Evolutionary conservation across 2,329 filamentous ascomycete species (phyloP), one percentile per base, ranked within the genome.

Genomic region (Fusarium goolgardi): DNA sequence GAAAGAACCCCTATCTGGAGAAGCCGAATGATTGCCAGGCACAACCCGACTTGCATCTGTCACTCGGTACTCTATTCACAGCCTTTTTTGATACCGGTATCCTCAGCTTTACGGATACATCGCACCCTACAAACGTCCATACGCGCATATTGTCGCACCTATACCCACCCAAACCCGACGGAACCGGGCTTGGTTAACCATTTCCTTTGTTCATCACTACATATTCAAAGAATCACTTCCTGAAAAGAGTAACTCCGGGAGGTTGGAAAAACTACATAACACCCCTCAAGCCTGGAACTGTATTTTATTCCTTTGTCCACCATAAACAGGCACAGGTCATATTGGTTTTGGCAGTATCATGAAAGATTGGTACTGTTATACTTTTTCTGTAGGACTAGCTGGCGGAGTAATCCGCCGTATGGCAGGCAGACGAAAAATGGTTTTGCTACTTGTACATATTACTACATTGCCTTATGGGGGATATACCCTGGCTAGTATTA

Each of bases 371-470:
- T 66, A 68, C 71, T 71, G 63, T 60, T 67, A 55, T 64, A 65
- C 71, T 69, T 72, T 39, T 67, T 65, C 34, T 73, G 69, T 73
- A 73, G 68, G 63, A 72, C 67, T 74, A 74, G 72, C 71, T 72
- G 57, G 63, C 27, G 61, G 55, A 59, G 40, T 52, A 54, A 57
- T 47, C 63, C 57, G 57, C 59, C 41, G 37, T 49, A 62, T 64
- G 59, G 61, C 63, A 71, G 55, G 51, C 55, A 69, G 55, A 52
- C 52, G 58, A 61, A 63, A 49, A 63, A 45, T 65, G 55, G 61
- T 45, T 69, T 62, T 70, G 60, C 64, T 67, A 58, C 55, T 67
- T 74, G 72, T 73, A 71, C 67, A 74, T 39, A 39, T 39, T 20
- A 39, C 71, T 66, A 69, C 53, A 41, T 64, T 67, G 51, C 52